Evolutionary conservation across 768 basidiomycete genomes (phyloP).

Genomic region (Sarcodon sp.): DNA sequence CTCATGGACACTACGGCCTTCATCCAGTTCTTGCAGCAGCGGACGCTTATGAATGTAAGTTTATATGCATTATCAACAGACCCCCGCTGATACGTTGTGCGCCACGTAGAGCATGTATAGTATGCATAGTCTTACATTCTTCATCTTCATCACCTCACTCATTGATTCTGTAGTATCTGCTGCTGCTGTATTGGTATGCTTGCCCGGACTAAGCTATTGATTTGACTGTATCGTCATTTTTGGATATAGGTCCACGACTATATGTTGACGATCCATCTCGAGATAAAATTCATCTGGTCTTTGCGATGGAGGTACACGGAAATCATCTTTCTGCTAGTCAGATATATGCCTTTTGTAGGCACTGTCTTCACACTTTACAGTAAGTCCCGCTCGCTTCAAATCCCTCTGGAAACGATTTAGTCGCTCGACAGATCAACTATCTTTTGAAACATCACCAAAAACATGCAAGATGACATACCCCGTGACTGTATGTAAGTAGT

Average conservation of each 20-base stretch:
- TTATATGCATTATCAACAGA: too few species aligned
- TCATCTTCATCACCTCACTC: too few species aligned
- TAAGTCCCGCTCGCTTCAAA: neutral
- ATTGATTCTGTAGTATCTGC: too few species aligned
- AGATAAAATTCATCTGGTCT: constrained; percentile 7
- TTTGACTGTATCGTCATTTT: too few species aligned
- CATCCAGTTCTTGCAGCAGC: too few species aligned
- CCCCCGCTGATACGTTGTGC: too few species aligned
- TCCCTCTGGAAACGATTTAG: neutral
- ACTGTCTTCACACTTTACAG: neutral
- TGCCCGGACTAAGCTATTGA: too few species aligned
- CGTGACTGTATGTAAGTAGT: neutral
- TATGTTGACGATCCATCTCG: constrained; percentile 6
- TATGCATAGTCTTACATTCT: too few species aligned
- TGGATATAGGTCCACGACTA: constrained; percentile 8
- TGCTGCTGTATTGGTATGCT: too few species aligned
- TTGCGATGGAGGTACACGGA: constrained; percentile 7
- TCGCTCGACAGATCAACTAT: neutral
- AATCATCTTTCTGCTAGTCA: constrained; percentile 8
- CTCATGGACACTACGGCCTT: too few species aligned
- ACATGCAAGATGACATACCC: neutral
- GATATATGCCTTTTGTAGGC: constrained; percentile 8
- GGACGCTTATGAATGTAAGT: too few species aligned
- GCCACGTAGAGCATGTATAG: too few species aligned
- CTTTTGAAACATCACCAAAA: neutral